These are phyloP conservation scores for Neopestalotiopsis sp. DNA, from an alignment of 2,329 filamentous ascomycete species.

Conservation along the genomic window DNA sequence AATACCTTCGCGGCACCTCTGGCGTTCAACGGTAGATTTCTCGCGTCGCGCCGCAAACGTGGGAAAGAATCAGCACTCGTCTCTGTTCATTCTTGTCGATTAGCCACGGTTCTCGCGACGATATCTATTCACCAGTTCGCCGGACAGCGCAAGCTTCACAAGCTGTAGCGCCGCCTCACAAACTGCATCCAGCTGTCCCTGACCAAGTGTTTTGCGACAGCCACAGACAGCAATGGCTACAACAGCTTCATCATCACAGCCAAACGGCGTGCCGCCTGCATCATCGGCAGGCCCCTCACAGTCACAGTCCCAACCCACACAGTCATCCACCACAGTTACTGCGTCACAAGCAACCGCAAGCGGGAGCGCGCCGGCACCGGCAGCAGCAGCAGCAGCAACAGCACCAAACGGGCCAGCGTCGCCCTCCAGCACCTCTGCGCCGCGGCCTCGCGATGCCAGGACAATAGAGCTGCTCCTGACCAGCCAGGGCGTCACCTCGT, in stretches of 20 bases:
- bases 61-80: background rate
- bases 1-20: background rate
- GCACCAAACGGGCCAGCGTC: slow-evolving; percentile 27
- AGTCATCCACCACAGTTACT: slow-evolving; percentile 39
- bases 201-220: background rate
- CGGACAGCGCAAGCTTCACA: no score
- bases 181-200: background rate
- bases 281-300: slow-evolving; percentile 37
- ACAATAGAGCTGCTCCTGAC: slow-evolving; percentile 81
- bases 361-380: slow-evolving; percentile 21
- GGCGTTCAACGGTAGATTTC: background rate
- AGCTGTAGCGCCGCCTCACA: no score
- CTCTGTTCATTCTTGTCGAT: background rate
- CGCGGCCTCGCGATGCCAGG: slow-evolving; percentile 77
- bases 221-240: slow-evolving; percentile 9
- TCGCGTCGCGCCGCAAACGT: background rate
- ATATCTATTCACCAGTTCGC: background rate
- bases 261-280: slow-evolving; percentile 56
- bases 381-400: slow-evolving; percentile 23
- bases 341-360: slow-evolving; percentile 26
- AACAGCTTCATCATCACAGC: slow-evolving; percentile 46
- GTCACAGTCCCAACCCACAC: slow-evolving; percentile 29
- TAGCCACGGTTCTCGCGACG: background rate
- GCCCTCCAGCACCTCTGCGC: slow-evolving; percentile 43
- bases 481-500: slow-evolving; percentile 77